Evolutionary conservation across 345 rosid species (phyloP).

Genomic region (Gossypium raimondii): DNA sequence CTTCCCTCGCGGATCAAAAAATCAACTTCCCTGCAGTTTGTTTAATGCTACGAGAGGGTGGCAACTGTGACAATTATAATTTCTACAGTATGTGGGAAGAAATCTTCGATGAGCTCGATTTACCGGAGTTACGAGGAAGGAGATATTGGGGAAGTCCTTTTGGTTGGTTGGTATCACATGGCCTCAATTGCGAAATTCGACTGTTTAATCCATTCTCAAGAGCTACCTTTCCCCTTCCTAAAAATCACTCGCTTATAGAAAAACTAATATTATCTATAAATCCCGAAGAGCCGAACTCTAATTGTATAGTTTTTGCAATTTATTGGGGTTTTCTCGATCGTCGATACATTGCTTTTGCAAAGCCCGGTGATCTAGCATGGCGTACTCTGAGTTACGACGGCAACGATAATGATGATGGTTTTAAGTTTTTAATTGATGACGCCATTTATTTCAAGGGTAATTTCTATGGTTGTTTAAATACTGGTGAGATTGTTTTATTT

Average conservation of each 20-base stretch:
- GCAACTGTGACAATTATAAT: background rate
- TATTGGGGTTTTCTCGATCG: background rate
- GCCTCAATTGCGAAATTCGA: background rate
- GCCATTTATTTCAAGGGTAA: background rate
- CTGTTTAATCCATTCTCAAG: background rate
- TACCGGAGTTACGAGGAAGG: background rate
- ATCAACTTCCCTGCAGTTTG: background rate
- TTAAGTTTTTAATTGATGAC: no score
- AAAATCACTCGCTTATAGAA: background rate
- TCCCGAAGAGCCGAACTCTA: background rate
- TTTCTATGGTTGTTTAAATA: background rate
- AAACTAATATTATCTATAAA: background rate
- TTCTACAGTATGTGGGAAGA: background rate
- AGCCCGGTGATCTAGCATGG: background rate
- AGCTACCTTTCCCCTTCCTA: background rate
- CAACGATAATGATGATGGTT: no score
- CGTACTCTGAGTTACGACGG: background rate
- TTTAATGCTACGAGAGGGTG: background rate
- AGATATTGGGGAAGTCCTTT: background rate
- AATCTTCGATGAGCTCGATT: background rate
- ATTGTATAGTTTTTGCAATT: background rate
- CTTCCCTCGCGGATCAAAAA: background rate
- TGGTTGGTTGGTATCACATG: background rate
- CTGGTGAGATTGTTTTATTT: background rate
- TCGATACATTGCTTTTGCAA: background rate